A percentile compares a stretch with the other conserved stretches of the same genome.
Conservation (phyloP, 1,284 basidiomycete species). For the Mycosarcoma mackinlayi region DNA sequence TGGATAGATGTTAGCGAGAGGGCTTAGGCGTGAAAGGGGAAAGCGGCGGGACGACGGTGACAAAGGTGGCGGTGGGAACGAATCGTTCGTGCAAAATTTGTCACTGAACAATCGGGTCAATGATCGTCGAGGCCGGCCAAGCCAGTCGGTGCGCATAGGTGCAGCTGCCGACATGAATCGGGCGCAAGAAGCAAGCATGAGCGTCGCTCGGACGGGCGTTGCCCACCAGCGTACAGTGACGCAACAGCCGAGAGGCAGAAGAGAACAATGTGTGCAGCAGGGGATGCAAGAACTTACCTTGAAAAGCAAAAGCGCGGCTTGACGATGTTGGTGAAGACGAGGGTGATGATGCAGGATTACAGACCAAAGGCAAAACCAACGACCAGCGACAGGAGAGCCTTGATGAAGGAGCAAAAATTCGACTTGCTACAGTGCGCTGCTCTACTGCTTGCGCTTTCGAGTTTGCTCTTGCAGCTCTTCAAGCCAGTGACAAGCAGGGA, state of each 20-base stretch:
- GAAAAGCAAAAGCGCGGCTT: background rate
- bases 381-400: constrained; percentile 35
- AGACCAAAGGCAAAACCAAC: constrained; percentile 19
- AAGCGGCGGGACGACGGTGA: background rate
- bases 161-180: background rate
- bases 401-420: constrained; percentile 2
- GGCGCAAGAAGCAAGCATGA: background rate
- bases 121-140: too few species aligned
- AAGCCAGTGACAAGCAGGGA: background rate
- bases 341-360: constrained; percentile 9
- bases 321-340: too few species aligned
- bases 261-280: background rate
- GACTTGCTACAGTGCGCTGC: too few species aligned
- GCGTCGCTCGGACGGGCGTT: background rate
- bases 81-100: constrained; percentile 13
- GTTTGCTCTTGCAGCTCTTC: background rate
- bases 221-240: too few species aligned
- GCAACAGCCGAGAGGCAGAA: background rate
- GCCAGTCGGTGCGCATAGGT: too few species aligned
- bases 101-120: background rate
- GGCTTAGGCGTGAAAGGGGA: constrained; percentile 12
- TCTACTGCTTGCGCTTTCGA: background rate
- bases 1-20: constrained; percentile 45
- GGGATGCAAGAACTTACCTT: background rate
- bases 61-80: constrained; percentile 9